Evolutionary conservation across 2,329 filamentous ascomycete genomes (phyloP).

Genomic region (Verticillium isaacii): DNA sequence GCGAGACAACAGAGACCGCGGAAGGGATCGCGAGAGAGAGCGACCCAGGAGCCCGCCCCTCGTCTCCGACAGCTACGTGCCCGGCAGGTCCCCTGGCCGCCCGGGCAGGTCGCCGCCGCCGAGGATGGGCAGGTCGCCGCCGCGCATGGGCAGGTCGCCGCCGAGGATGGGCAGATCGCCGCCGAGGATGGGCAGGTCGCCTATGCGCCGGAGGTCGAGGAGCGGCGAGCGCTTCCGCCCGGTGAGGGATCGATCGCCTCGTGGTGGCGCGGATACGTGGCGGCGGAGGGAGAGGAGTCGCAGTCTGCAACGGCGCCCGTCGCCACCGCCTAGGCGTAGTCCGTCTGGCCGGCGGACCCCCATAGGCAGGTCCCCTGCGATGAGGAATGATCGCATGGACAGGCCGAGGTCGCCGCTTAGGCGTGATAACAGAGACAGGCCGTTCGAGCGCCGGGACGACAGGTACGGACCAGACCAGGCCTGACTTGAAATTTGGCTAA

Average conservation of each 20-base stretch:
- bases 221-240: slow-evolving; percentile 36
- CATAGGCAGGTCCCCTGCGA: slow-evolving; percentile 21
- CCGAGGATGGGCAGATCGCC: background rate
- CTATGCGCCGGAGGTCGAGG: slow-evolving; percentile 28
- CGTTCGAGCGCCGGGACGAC: slow-evolving; percentile 35
- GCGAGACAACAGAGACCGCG: slow-evolving; percentile 7
- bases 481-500: background rate
- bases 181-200: background rate
- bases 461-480: slow-evolving; percentile 17
- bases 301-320: slow-evolving; percentile 25
- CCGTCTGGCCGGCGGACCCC: slow-evolving; percentile 24
- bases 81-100: slow-evolving; percentile 35
- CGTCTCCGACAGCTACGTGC: slow-evolving; percentile 41
- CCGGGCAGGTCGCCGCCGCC: background rate
- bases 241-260: slow-evolving; percentile 29
- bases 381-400: slow-evolving; percentile 30
- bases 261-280: slow-evolving; percentile 11
- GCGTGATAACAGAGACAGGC: slow-evolving; percentile 17
- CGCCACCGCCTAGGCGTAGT: slow-evolving; percentile 27
- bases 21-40: slow-evolving; percentile 18
- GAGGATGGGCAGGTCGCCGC: background rate
- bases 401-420: background rate
- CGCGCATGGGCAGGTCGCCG: background rate
- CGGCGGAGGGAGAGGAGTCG: slow-evolving; percentile 17
- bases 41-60: slow-evolving; percentile 25